These are phyloP conservation scores for Penicillium sp. DNA, from an alignment of 2,329 filamentous ascomycete species.

Conservation along the genomic window DNA sequence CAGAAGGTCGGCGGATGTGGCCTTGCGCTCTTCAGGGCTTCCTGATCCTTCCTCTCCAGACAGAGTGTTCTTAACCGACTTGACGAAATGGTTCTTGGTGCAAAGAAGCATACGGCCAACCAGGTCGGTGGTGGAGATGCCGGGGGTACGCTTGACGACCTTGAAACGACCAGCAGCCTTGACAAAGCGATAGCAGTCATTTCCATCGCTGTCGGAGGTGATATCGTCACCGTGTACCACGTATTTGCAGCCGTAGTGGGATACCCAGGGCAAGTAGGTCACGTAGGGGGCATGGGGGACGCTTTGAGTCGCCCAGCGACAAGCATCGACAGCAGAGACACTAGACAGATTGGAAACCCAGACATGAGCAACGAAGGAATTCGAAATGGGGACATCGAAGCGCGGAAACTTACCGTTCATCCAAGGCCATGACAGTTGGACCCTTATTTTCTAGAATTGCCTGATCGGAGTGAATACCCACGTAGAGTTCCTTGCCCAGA, in stretches of 20 bases:
- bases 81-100: constrained; percentile 92
- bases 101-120: constrained; percentile 96
- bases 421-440: constrained; percentile 92
- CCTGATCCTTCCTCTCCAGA: constrained; percentile 74
- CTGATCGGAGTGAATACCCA: constrained; percentile 94
- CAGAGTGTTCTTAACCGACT: constrained; percentile 71
- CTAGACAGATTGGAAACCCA: constrained; percentile 48
- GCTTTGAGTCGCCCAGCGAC: constrained; percentile 87
- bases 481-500: constrained; percentile 83
- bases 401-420: constrained; percentile 70
- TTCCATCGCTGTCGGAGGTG: constrained; percentile 87
- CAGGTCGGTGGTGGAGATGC: constrained; percentile 96
- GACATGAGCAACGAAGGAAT: not conserved
- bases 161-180: constrained; percentile 94
- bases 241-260: constrained; percentile 91
- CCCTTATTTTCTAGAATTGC: constrained; percentile 96
- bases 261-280: constrained; percentile 90
- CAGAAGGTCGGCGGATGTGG: constrained; percentile 69
- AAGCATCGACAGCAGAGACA: constrained; percentile 87
- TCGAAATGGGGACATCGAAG: not conserved
- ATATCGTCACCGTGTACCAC: constrained; percentile 98
- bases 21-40: constrained; percentile 67
- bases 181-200: constrained; percentile 97
- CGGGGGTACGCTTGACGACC: constrained; percentile 93
- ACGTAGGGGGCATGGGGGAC: constrained; percentile 91